Evolutionary conservation across 1,284 basidiomycete species (phyloP), one percentile per base, ranked within the genome.

Genomic region (Cryptococcus wingfieldii): DNA sequence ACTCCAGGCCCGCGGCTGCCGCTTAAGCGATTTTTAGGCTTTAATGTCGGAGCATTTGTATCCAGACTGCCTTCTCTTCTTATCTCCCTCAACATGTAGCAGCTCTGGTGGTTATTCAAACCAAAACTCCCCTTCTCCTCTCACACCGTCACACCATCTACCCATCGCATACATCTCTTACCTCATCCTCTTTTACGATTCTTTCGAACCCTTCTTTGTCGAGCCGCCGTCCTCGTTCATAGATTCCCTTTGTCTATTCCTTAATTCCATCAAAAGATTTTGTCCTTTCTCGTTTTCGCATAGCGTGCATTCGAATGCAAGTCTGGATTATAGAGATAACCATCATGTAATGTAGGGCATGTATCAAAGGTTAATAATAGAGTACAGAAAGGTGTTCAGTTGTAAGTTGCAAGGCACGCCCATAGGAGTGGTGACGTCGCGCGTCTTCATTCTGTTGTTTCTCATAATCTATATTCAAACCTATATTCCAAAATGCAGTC

Each of bases 1-100:
- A 60, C 55, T 60, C 58, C 23, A 56, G 58, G 50, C 58, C 58
- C 44, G 56, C 56, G 49, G 31, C 31, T 34, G 31, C 31, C 31
- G 58, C 58, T 50, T 60, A 60, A 60, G 38, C 51, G 47, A 38
- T 34, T 42, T 31, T 25, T 25, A 7, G 46, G 5, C 12, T 27
- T 31, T 5, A 2, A 2, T 16, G 31, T 28, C 5, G 12, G 8
- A 18, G 14, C 27, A 25, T 28, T 18, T 31, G 19, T 47, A 31
- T 18, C 46, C 31, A 31, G 46, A 13, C 31, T 37, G 31, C 12
- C 28, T 16, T 16, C 7, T 44, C 42, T 18, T 25, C 25, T 28
- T 37, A 10, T 8, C 19, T 23, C 41, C n/a, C 27, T 19, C 27
- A 8, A 19, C 46, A 31, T 47, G 46, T 47, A 47, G 46, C 46